A percentile compares a stretch with the other conserved stretches of the same genome.
Evolutionary conservation across 768 basidiomycete genomes (phyloP).

Genomic region (Gloeopeniophorella convolvens): DNA sequence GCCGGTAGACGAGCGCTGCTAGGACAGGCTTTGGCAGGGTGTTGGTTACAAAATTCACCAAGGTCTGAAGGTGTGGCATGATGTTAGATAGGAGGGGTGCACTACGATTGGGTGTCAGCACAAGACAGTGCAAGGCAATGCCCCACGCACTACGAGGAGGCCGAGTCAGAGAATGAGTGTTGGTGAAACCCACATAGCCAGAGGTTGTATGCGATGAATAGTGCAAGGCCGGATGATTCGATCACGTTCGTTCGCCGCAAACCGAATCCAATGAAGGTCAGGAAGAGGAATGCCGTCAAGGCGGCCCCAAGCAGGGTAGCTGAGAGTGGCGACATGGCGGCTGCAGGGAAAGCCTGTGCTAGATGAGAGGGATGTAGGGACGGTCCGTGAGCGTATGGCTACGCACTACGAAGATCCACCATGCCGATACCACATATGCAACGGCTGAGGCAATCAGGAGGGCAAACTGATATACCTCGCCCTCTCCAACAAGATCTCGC

Average conservation of each 20-base stretch:
- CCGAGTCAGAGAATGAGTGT: constrained; percentile 63
- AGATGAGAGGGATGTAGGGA: not conserved
- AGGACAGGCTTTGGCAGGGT: constrained; percentile 83
- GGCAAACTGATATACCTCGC: constrained; percentile 71
- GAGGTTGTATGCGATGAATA: constrained; percentile 86
- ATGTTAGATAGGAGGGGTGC: constrained; percentile 74
- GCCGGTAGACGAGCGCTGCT: constrained; percentile 69
- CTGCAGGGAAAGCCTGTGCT: constrained; percentile 69
- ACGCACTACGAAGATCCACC: constrained; percentile 72
- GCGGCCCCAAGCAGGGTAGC: constrained; percentile 87
- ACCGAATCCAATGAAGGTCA: constrained; percentile 87
- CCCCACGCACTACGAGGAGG: constrained; percentile 65
- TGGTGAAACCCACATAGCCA: constrained; percentile 85
- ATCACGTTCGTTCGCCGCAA: constrained; percentile 87
- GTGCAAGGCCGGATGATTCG: constrained; percentile 80
- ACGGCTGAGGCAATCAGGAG: constrained; percentile 71
- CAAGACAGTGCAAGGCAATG: not conserved
- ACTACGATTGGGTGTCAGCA: constrained; percentile 30
- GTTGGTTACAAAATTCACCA: constrained; percentile 76
- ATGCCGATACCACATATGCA: constrained; percentile 75
- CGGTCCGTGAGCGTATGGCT: not conserved
- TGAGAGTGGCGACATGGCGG: constrained; percentile 77
- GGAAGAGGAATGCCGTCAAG: constrained; percentile 81
- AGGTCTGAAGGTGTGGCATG: constrained; percentile 71
- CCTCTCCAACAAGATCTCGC: constrained; percentile 62